Percentiles rank a stretch among this genome's conserved stretches.
These are phyloP conservation scores for Crithidia thermophila DNA, from an alignment of 208 protist species.

Conservation along the genomic window DNA sequence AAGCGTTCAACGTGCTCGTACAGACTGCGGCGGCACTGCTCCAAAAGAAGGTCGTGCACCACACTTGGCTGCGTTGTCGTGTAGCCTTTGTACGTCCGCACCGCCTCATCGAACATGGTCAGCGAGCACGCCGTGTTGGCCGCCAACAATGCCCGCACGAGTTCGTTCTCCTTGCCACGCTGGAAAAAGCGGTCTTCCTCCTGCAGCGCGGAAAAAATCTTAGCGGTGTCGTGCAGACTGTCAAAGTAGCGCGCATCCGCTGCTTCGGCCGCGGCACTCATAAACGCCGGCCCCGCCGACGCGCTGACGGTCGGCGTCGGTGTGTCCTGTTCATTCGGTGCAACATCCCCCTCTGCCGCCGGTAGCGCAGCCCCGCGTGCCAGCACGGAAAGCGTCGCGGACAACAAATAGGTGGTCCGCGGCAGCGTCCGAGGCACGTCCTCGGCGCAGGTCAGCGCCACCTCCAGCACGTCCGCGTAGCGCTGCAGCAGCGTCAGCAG, in stretches of 20 bases:
- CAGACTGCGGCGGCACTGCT: slow-evolving; percentile 63
- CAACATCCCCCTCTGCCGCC: not conserved
- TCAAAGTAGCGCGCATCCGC: slow-evolving; percentile 69
- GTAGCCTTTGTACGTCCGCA: slow-evolving; percentile 64
- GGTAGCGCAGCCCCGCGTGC: slow-evolving; percentile 34
- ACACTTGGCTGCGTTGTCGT: slow-evolving; percentile 43
- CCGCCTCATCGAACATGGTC: slow-evolving; percentile 63
- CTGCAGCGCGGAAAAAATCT: slow-evolving; percentile 67
- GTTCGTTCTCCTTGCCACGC: slow-evolving; percentile 73
- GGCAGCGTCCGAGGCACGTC: slow-evolving; percentile 28
- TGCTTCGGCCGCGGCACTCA: not conserved
- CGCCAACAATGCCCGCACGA: slow-evolving; percentile 52
- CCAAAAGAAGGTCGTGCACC: slow-evolving; percentile 56
- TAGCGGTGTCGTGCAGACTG: slow-evolving; percentile 62
- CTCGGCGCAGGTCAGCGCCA: slow-evolving; percentile 26
- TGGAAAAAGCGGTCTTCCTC: slow-evolving; percentile 67
- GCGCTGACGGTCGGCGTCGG: slow-evolving; percentile 3
- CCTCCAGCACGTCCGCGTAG: slow-evolving; percentile 53
- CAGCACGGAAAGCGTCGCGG: slow-evolving; percentile 59
- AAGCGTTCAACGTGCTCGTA: slow-evolving; percentile 80
- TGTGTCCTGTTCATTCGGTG: not conserved
- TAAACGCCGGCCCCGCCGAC: not conserved
- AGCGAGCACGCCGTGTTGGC: slow-evolving; percentile 67
- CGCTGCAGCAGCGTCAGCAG: slow-evolving; percentile 46
- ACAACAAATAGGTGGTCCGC: slow-evolving; percentile 53